Conservation (phyloP, 768 basidiomycete species). For the Naganishia antarctica region DNA sequence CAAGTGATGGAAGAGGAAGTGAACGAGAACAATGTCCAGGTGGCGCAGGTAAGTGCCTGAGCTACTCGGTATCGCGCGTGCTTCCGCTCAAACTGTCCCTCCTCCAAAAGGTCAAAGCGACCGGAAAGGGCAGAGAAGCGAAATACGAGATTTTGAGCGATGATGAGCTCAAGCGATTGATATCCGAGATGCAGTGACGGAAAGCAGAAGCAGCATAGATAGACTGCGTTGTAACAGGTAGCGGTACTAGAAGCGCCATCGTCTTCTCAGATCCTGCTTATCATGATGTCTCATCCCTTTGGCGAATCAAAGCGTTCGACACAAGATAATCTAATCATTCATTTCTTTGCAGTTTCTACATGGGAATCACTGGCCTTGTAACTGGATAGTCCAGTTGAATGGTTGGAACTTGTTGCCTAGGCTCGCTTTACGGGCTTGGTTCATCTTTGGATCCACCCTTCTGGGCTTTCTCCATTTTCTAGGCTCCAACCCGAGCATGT, state of each 20-base stretch:
- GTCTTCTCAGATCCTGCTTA: too few species aligned
- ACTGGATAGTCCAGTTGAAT: conserved; percentile 53
- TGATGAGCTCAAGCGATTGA: conserved; percentile 23
- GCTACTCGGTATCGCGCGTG: neutral
- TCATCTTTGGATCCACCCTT: conserved; percentile 64
- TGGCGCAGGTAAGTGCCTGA: conserved; percentile 70
- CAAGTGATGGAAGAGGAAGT: conserved; percentile 99
- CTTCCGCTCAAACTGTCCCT: neutral
- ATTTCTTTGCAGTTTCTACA: too few species aligned
- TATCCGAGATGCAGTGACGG: conserved; percentile 22
- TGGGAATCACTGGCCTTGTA: conserved; percentile 21
- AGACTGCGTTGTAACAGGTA: neutral
- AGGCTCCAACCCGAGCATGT: conserved; percentile 79
- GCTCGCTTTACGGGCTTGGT: conserved; percentile 63
- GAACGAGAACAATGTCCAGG: conserved; percentile 95
- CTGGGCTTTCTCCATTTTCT: conserved; percentile 77
- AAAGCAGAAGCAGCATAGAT: neutral
- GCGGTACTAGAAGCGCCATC: too few species aligned
- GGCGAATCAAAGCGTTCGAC: too few species aligned
- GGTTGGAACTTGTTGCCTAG: conserved; percentile 69
- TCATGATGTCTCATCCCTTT: too few species aligned
- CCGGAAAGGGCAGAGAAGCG: conserved; percentile 16
- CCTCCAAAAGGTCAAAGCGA: conserved; percentile 11
- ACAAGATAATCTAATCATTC: too few species aligned
- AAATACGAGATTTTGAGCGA: conserved; percentile 28